Percentiles rank a stretch among this genome's conserved stretches.
phyloP scores from a whole-genome alignment of 2,329 filamentous ascomycete genomes.

The Ascochyta fabae region DNA sequence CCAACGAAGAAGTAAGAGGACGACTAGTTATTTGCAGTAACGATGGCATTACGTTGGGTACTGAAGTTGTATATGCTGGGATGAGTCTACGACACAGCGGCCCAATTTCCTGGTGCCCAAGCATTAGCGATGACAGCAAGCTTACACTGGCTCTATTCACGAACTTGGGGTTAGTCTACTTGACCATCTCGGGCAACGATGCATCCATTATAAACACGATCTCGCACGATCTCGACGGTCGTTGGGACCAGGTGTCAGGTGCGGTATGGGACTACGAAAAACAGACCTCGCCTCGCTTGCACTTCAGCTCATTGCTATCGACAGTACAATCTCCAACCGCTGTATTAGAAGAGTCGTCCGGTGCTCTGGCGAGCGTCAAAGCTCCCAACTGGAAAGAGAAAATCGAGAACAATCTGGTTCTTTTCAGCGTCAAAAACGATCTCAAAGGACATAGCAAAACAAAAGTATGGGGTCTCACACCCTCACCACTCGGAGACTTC shows the following conservation, averaged over 20 bases:
- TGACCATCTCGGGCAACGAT: conserved; percentile 33
- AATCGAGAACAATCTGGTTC: conserved; percentile 45
- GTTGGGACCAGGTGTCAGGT: conserved; percentile 52
- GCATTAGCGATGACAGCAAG: conserved; percentile 17
- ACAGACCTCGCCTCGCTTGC: conserved; percentile 30
- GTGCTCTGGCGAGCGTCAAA: conserved; percentile 12
- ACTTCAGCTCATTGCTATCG: conserved; percentile 48
- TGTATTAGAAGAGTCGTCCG: conserved; percentile 34
- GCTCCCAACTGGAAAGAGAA: conserved; percentile 50
- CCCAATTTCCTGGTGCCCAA: conserved; percentile 39
- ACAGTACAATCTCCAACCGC: conserved; percentile 43
- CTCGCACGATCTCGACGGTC: conserved; percentile 47
- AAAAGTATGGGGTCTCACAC: conserved; percentile 61
- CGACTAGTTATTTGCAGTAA: conserved; percentile 27
- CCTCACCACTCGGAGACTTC: conserved; percentile 55
- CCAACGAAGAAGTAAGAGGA: conserved; percentile 41
- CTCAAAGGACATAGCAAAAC: conserved; percentile 58
- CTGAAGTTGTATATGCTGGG: conserved; percentile 33
- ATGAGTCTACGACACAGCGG: conserved; percentile 34
- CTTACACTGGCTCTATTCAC: conserved; percentile 44
- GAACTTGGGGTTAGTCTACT: conserved; percentile 31
- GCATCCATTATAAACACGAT: conserved; percentile 27
- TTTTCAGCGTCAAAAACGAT: conserved; percentile 59
- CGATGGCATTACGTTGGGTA: conserved; percentile 24
- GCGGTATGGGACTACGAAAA: conserved; percentile 40